phyloP scores from a whole-genome alignment of 805 yeast species.

The Ogataea chonburiensis region DNA sequence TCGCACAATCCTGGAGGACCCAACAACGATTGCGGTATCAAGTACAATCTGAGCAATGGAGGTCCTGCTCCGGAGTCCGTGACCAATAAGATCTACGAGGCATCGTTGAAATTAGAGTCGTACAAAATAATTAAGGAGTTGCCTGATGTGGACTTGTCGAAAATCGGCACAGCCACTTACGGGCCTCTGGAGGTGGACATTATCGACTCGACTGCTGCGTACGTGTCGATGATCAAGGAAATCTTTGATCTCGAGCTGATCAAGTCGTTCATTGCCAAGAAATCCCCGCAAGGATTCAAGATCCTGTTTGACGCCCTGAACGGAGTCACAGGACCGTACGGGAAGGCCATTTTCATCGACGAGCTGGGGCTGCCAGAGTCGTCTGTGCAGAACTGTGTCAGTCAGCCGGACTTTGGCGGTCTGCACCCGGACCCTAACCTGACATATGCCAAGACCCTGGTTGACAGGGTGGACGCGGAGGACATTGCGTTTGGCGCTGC shows the following conservation, averaged over 20 bases:
- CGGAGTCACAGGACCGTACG: constrained; percentile 98
- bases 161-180: constrained; percentile 48
- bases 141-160: constrained; percentile 61
- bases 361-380: constrained; percentile 75
- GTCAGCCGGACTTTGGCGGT: constrained; percentile 93
- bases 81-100: constrained; percentile 80
- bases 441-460: constrained; percentile 88
- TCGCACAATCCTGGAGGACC: constrained; percentile 99
- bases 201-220: constrained; percentile 77
- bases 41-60: constrained; percentile 91
- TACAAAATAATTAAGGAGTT: constrained; percentile 62
- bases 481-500: constrained; percentile 95
- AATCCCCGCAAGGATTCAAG: constrained; percentile 56
- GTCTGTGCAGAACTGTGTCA: constrained; percentile 74
- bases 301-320: constrained; percentile 86
- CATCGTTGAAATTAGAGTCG: constrained; percentile 52
- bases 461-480: constrained; percentile 77
- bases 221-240: constrained; percentile 72
- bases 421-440: constrained; percentile 97
- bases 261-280: constrained; percentile 58
- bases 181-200: constrained; percentile 75
- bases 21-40: constrained; percentile 86
- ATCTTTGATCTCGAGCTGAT: constrained; percentile 88
- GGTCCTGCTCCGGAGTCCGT: constrained; percentile 98
- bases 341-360: constrained; percentile 75